These are phyloP conservation scores for Lachancea waltii DNA, from an alignment of 805 yeast species.

Conservation along the genomic window DNA sequence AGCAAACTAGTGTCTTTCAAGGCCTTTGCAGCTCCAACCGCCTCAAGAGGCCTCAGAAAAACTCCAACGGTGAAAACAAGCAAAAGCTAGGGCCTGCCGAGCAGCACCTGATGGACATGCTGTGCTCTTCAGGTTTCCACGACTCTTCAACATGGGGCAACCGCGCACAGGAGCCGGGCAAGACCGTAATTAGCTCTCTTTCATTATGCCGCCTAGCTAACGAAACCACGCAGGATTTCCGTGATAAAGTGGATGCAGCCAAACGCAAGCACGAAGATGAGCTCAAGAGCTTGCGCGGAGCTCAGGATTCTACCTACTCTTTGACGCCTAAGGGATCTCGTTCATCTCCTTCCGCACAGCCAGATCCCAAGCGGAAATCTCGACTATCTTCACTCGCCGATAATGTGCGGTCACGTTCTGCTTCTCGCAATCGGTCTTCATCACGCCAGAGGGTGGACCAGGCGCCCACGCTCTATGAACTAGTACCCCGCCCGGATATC, in stretches of 20 bases:
- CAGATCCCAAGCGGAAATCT: conserved; percentile 42
- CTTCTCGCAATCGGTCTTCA: conserved; percentile 42
- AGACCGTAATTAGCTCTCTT: conserved; percentile 80
- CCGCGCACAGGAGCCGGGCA: conserved; percentile 78
- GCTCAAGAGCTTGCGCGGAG: conserved; percentile 6
- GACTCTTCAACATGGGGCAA: conserved; percentile 75
- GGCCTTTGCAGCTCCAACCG: conserved; percentile 49
- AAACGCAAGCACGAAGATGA: conserved; percentile 21
- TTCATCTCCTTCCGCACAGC: conserved; percentile 4
- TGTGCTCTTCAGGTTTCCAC: conserved; percentile 80
- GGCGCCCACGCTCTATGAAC: conserved; percentile 32
- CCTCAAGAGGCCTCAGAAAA: conserved; percentile 20
- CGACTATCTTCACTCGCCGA: conserved; percentile 58
- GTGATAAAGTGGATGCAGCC: conserved; percentile 21
- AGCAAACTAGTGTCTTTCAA: conserved; percentile 58
- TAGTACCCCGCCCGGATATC: conserved; percentile 32
- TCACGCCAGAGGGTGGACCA: conserved; percentile 34
- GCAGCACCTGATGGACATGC: conserved; percentile 89
- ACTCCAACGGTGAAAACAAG: not conserved
- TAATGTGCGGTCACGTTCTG: conserved; percentile 52
- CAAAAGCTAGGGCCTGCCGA: conserved; percentile 75
- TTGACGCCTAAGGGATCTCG: conserved; percentile 9
- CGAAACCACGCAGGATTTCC: conserved; percentile 32
- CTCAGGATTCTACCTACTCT: conserved; percentile 4
- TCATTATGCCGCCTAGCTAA: conserved; percentile 36